phyloP scores from a whole-genome alignment of 306 rosid species.

The Luffa acutangula region DNA sequence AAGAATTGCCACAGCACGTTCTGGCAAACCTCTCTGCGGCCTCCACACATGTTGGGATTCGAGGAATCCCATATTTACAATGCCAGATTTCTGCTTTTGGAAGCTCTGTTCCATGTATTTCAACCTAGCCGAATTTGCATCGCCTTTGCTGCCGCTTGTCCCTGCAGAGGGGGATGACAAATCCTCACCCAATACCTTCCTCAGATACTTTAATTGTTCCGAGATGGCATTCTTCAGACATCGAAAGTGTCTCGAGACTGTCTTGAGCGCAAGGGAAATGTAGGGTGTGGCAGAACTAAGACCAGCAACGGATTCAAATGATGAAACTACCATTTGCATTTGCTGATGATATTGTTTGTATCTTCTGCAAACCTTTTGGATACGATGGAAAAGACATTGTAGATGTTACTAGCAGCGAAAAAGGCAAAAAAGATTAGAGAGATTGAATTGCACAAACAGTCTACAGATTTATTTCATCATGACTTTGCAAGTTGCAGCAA shows the following conservation, averaged over 20 bases:
- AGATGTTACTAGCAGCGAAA: neutral
- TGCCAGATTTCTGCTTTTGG: conserved; percentile 36
- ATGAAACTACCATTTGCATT: conserved; percentile 86
- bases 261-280: conserved; percentile 49
- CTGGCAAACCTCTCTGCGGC: conserved; percentile 95
- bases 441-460: neutral
- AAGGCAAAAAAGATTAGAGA: neutral
- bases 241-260: conserved; percentile 55
- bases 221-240: conserved; percentile 46
- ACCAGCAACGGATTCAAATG: conserved; percentile 83
- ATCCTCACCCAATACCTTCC: conserved; percentile 47
- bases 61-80: conserved; percentile 25
- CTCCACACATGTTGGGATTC: conserved; percentile 68
- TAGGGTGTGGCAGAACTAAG: conserved; percentile 74
- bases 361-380: conserved; percentile 51
- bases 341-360: conserved; percentile 86
- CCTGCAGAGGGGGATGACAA: conserved; percentile 26
- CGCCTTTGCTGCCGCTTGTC: conserved; percentile 23
- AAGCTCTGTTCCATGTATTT: conserved; percentile 51
- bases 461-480: neutral
- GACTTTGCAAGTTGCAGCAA: neutral
- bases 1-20: conserved; percentile 74
- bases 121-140: conserved; percentile 20
- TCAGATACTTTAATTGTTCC: conserved; percentile 43
- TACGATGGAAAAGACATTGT: neutral